Percentiles rank a stretch among this genome's conserved stretches.
Evolutionary conservation across 78 protist species (phyloP).

Genomic region (Dictyostelium firmibasis): DNA sequence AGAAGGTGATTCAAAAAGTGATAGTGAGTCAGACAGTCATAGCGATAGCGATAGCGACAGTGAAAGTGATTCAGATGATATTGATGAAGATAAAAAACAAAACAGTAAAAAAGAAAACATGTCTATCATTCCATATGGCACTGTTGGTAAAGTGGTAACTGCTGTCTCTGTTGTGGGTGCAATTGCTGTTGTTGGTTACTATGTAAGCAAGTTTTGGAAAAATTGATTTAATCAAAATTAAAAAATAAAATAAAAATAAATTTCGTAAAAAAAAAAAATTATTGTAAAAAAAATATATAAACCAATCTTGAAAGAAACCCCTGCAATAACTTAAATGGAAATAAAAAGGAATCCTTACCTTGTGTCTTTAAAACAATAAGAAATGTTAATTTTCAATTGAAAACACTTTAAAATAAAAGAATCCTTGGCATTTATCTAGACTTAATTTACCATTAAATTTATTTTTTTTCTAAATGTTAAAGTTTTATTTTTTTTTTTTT

Average conservation of each 20-base stretch:
- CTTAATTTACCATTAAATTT: no score
- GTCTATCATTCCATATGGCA: background rate
- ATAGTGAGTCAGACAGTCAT: background rate
- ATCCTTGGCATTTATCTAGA: no score
- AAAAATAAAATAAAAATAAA: background rate
- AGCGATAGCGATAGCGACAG: background rate
- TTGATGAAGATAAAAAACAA: background rate
- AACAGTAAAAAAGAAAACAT: no score
- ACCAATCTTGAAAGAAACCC: no score
- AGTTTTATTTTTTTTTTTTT: background rate
- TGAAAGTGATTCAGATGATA: background rate
- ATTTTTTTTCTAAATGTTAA: background rate
- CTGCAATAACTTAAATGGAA: no score
- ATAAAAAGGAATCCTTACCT: no score
- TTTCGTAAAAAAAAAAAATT: background rate
- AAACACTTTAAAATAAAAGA: no score
- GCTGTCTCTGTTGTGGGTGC: background rate
- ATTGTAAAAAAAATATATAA: no score
- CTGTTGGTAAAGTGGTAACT: background rate
- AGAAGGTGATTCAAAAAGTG: background rate
- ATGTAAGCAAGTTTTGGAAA: background rate
- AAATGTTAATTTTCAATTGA: no score
- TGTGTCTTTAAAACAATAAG: no score
- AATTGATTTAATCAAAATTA: background rate
- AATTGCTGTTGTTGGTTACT: background rate